Conservation (phyloP, 2,329 filamentous ascomycete species). For the Stachybotrys elegans region DNA sequence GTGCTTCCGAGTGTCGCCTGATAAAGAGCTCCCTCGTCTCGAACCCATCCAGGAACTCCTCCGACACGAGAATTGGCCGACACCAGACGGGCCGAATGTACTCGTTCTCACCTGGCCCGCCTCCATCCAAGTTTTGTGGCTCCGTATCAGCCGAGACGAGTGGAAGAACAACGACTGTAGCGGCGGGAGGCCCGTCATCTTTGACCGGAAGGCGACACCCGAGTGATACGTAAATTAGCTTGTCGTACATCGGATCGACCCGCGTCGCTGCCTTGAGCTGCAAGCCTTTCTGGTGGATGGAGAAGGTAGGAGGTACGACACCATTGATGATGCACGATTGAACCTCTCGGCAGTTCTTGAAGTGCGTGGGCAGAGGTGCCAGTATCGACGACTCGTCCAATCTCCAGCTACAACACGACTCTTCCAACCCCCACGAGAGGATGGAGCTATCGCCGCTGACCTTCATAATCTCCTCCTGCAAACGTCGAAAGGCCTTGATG, state of each 20-base stretch:
- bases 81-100: not conserved
- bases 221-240: not conserved
- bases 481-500: not conserved
- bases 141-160: not conserved
- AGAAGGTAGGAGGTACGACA: not conserved
- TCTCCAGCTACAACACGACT: not conserved
- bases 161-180: not conserved
- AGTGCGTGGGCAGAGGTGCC: not conserved
- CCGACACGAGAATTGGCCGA: not conserved
- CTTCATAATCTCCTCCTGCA: conserved; percentile 1
- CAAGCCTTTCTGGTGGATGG: not conserved
- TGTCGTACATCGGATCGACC: not conserved
- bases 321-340: not conserved
- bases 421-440: not conserved
- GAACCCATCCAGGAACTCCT: not conserved
- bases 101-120: not conserved
- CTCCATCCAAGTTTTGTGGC: not conserved
- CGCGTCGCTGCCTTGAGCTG: not conserved
- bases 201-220: not conserved
- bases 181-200: not conserved
- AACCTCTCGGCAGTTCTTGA: not conserved
- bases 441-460: not conserved
- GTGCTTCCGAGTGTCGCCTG: not conserved
- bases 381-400: not conserved
- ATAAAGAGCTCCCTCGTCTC: not conserved